Conservation (phyloP, 345 rosid genomes). For the Eucalyptus regnans region DNA sequence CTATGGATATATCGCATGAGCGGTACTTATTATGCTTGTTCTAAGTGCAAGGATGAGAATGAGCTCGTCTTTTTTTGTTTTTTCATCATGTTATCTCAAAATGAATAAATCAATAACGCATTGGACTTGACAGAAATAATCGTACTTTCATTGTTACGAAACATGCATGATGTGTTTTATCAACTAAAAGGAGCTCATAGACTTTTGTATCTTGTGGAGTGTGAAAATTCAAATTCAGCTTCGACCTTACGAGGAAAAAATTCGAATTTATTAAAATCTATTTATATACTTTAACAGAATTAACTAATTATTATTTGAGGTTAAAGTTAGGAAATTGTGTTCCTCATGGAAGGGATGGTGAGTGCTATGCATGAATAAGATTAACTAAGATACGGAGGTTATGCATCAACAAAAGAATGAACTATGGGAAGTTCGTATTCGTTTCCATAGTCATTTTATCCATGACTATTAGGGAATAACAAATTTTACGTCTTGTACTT, state of each 20-base stretch:
- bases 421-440: fast-evolving
- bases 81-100: background rate
- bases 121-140: background rate
- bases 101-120: background rate
- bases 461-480: background rate
- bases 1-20: background rate
- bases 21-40: background rate
- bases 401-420: background rate
- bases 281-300: background rate
- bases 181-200: background rate
- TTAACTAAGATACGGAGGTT: background rate
- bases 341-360: background rate
- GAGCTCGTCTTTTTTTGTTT: background rate
- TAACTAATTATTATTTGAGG: background rate
- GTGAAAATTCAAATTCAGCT: background rate
- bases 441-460: background rate
- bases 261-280: background rate
- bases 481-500: background rate
- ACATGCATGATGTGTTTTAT: background rate
- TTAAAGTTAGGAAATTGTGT: background rate
- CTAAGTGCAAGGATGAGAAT: background rate
- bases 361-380: background rate
- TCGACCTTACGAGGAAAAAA: background rate
- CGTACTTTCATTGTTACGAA: fast-evolving
- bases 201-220: background rate